Conservation (phyloP, 2,329 filamentous ascomycete genomes). For the Sporothrix luriei region DNA sequence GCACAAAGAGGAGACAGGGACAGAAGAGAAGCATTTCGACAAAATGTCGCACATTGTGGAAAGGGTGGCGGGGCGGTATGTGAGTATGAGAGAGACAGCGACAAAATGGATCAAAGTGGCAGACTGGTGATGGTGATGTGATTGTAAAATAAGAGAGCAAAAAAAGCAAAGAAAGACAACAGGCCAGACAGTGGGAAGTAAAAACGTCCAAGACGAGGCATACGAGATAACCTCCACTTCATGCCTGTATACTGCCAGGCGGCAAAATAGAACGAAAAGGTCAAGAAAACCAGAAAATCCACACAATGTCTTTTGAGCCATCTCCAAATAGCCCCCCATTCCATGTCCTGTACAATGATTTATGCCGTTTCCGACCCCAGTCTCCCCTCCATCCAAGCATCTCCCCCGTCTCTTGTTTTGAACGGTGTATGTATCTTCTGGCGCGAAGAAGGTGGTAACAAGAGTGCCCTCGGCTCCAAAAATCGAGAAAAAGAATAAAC, state of each 20-base stretch:
- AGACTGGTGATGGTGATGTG: slow-evolving; percentile 3
- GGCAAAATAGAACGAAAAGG: no score
- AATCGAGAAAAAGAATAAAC: not conserved
- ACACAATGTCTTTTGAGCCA: slow-evolving; percentile 12
- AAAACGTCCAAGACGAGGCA: not conserved
- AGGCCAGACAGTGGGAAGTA: not conserved
- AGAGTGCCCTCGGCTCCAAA: not conserved
- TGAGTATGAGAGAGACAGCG: not conserved
- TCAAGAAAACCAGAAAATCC: slow-evolving; percentile 11
- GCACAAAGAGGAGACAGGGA: not conserved
- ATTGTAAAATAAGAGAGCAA: slow-evolving; percentile 7
- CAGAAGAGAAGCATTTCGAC: no score
- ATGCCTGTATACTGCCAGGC: not conserved
- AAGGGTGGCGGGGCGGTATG: not conserved
- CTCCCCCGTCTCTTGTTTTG: not conserved
- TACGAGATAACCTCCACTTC: not conserved
- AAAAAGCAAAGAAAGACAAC: not conserved
- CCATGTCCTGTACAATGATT: slow-evolving; percentile 2
- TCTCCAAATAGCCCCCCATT: not conserved
- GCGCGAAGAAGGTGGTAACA: not conserved
- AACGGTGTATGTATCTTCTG: not conserved
- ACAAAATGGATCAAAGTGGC: not conserved
- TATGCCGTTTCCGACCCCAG: no score
- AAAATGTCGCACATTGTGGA: not conserved
- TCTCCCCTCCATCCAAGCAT: not conserved